These are phyloP conservation scores for Polygonum aviculare DNA, from an alignment of 148 eudicot species.

Conservation along the genomic window DNA sequence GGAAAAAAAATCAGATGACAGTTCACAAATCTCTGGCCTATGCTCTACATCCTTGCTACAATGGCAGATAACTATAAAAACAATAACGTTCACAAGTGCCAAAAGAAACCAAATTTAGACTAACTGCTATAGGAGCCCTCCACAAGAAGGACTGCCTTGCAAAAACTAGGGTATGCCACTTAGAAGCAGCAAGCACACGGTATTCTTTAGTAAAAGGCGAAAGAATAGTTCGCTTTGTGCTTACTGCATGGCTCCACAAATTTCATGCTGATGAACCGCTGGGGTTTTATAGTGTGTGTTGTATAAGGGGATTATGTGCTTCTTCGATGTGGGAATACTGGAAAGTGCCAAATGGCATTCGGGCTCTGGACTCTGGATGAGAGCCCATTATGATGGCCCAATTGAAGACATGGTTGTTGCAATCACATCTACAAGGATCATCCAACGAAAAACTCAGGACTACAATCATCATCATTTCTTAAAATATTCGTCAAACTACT, in stretches of 20 bases:
- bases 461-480: too few species aligned
- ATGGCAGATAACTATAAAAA: too few species aligned
- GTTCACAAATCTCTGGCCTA: too few species aligned
- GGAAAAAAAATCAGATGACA: too few species aligned
- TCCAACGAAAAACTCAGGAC: not conserved
- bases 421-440: not conserved
- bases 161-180: conserved; percentile 5
- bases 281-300: not conserved
- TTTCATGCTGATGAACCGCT: not conserved
- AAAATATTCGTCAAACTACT: not conserved
- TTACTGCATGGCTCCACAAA: conserved; percentile 27
- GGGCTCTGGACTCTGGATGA: too few species aligned
- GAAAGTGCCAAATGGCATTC: too few species aligned
- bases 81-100: too few species aligned
- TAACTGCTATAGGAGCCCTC: not conserved
- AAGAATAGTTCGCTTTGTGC: conserved; percentile 61
- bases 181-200: conserved; percentile 35
- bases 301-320: not conserved
- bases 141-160: not conserved
- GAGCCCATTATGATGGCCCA: not conserved
- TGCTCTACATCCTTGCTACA: too few species aligned
- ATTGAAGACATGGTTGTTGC: not conserved
- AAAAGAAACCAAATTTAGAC: not conserved
- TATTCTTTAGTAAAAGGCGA: conserved; percentile 76
- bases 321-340: not conserved